A percentile compares a stretch with the other conserved stretches of the same genome.
These are phyloP conservation scores for Xerophyta viscosa DNA, from an alignment of 106 monocot genomes.

Conservation along the genomic window DNA sequence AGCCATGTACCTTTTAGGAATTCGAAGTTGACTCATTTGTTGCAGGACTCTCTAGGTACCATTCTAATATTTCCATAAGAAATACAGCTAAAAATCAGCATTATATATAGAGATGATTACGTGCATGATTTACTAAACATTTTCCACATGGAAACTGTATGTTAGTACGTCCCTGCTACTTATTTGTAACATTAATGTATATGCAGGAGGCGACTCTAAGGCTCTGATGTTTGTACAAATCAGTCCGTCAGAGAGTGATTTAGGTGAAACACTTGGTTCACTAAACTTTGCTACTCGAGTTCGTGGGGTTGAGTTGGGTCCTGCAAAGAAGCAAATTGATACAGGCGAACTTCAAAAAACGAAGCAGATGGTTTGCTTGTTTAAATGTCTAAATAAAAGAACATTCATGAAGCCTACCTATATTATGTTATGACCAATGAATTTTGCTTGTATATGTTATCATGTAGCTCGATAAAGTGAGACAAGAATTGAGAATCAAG, in stretches of 20 bases:
- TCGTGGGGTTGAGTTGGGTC: conserved; percentile 66
- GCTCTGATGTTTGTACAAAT: conserved; percentile 91
- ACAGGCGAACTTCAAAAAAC: conserved; percentile 57
- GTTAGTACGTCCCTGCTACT: no score
- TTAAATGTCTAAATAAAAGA: no score
- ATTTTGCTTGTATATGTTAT: no score
- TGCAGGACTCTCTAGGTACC: conserved; percentile 86
- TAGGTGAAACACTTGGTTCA: conserved; percentile 75
- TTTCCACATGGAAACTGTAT: no score
- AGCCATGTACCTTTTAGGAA: conserved; percentile 70
- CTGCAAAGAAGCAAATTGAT: conserved; percentile 79
- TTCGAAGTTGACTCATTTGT: conserved; percentile 77
- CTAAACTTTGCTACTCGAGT: conserved; percentile 87
- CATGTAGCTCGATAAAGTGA: conserved; percentile 78
- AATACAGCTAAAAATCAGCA: no score
- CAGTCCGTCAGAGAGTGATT: conserved; percentile 74
- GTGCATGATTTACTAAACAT: no score
- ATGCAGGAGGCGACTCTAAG: conserved; percentile 78
- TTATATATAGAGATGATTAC: no score
- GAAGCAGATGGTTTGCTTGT: conserved; percentile 55
- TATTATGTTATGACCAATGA: no score
- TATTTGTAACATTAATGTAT: no score
- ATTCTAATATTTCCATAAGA: background rate
- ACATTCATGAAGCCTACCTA: no score
- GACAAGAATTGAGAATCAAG: conserved; percentile 55